These are phyloP conservation scores for Vaccinium corymbosum DNA, from an alignment of 148 eudicot species.

Conservation along the genomic window DNA sequence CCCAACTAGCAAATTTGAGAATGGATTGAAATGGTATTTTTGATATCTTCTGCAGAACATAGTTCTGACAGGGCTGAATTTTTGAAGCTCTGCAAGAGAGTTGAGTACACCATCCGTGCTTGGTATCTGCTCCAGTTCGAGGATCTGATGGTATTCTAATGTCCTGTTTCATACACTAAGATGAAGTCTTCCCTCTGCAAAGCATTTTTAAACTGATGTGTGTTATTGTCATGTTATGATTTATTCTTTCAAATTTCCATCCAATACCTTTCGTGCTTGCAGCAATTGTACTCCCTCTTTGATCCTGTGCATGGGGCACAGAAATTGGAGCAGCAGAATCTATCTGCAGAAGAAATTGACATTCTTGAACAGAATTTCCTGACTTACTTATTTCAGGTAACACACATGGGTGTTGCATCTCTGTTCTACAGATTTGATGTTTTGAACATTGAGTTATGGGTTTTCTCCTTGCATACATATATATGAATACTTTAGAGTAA, in stretches of 20 bases:
- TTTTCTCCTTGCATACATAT: neutral
- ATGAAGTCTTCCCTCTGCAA: neutral
- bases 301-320: constrained; percentile 83
- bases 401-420: too few species aligned
- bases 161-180: neutral
- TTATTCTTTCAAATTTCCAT: neutral
- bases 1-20: neutral
- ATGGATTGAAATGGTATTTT: neutral
- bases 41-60: constrained; percentile 38
- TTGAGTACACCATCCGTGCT: constrained; percentile 81
- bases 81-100: constrained; percentile 77
- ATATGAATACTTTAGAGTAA: neutral
- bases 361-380: constrained; percentile 86
- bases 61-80: constrained; percentile 64
- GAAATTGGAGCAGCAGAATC: constrained; percentile 77
- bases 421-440: neutral
- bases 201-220: neutral
- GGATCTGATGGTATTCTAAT: constrained; percentile 62
- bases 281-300: constrained; percentile 91
- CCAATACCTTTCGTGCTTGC: constrained; percentile 19
- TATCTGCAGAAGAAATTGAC: constrained; percentile 68
- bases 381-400: constrained; percentile 71
- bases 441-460: neutral
- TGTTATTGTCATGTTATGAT: neutral
- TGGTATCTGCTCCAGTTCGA: constrained; percentile 86